Percentiles rank a stretch among this genome's conserved stretches.
phyloP scores from a whole-genome alignment of 495 filamentous ascomycete species.

The Hyaloscypha bicolor region DNA sequence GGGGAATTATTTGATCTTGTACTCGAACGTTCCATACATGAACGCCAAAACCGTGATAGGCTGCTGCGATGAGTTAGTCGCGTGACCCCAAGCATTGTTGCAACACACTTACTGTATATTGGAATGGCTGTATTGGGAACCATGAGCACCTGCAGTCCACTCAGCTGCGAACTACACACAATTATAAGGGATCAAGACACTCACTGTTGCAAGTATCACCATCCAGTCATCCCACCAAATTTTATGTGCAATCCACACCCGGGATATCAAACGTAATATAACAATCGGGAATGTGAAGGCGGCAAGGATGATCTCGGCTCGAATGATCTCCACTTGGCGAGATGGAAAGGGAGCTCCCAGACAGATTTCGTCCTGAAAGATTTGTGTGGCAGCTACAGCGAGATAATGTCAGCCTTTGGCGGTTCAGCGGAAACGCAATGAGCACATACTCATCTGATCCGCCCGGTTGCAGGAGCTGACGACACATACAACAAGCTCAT shows the following conservation, averaged over 20 bases:
- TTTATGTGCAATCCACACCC: slow-evolving; percentile 6
- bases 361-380: slow-evolving; percentile 19
- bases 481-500: slow-evolving; percentile 20
- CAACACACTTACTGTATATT: slow-evolving; percentile 15
- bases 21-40: slow-evolving; percentile 27
- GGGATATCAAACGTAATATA: slow-evolving; percentile 13
- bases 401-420: slow-evolving; percentile 7
- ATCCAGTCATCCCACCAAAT: slow-evolving; percentile 26
- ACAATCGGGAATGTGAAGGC: slow-evolving; percentile 12
- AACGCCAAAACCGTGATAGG: slow-evolving; percentile 23
- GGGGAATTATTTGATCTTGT: neutral
- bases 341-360: slow-evolving; percentile 10
- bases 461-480: slow-evolving; percentile 15
- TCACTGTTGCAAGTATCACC: slow-evolving; percentile 11
- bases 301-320: slow-evolving; percentile 4
- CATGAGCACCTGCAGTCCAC: slow-evolving; percentile 11
- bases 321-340: slow-evolving; percentile 11
- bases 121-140: slow-evolving; percentile 18
- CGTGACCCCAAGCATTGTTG: neutral
- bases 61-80: slow-evolving; percentile 9
- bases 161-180: neutral
- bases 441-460: slow-evolving; percentile 20
- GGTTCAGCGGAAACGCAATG: neutral
- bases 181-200: neutral
- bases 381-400: slow-evolving; percentile 3